Conservation (phyloP, 352 stramenopile genomes). For the Globisporangium radiosum region DNA sequence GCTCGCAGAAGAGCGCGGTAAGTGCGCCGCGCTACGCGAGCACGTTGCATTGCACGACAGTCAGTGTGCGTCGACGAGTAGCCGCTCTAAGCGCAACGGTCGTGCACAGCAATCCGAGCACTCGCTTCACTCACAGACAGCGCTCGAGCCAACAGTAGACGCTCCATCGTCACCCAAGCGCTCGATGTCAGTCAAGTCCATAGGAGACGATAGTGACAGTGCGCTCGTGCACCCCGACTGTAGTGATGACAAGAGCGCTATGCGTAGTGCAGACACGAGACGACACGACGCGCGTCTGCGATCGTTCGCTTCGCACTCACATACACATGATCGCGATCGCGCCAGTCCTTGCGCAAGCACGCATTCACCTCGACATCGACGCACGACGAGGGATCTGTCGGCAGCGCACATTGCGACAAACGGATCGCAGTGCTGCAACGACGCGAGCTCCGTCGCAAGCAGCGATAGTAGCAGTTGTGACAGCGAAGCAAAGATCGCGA, state of each 20-base stretch:
- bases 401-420: not conserved
- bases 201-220: not conserved
- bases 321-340: not conserved
- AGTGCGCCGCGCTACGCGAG: conserved; percentile 33
- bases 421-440: not conserved
- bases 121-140: not conserved
- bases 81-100: not conserved
- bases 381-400: conserved; percentile 8
- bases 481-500: not conserved
- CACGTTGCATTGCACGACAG: conserved; percentile 21
- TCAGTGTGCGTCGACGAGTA: not conserved
- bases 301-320: not conserved
- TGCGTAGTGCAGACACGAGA: not conserved
- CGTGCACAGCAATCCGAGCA: not conserved
- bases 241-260: not conserved
- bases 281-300: too few species aligned
- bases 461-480: not conserved
- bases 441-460: not conserved
- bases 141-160: not conserved
- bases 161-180: not conserved
- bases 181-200: not conserved
- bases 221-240: not conserved
- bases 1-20: conserved; percentile 38
- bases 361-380: not conserved
- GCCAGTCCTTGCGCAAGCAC: not conserved